Evolutionary conservation across 129 eudicot genomes (phyloP), one percentile per base, ranked within the genome.

Genomic region (Kitagawia praeruptora): DNA sequence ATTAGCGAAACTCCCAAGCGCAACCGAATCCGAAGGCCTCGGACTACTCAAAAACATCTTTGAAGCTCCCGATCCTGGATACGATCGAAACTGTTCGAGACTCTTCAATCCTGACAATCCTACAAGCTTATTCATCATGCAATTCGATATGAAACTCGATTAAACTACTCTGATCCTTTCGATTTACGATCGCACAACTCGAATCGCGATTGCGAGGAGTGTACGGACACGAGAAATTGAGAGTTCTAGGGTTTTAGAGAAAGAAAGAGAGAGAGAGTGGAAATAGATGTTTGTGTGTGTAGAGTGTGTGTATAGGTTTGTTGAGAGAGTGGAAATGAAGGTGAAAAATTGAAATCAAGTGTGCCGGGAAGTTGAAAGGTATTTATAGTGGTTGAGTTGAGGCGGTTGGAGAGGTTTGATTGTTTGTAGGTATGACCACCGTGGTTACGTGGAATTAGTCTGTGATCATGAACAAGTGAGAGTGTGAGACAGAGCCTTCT

Each of bases 1-100:
- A 85, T 85, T 89, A 46, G 93, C 91, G 80, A 92, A 92, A 82
- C 98, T 92, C 78, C 98, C 97, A 8, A 88, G 77, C 16, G 98
- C 80, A 88, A 80, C 4, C 15, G 90, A 87, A 73, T 86, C 85
- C 4, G 97, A n/a, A 61, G 69, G 69, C 69, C 69, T 61, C 34
- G 34, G 34, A 61, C 34, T n/a, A 61, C 11, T 61, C 15, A 92
- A 74, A 64, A 75, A 74, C 7, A 80, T 73, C 82, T 90, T 92
- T 14, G 85, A 76, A 75, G 85, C 70, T 84, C 84, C 88, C 12
- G 92, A 79, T 75, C 90, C 91, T 48, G 88, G 45, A 76, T 83
- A 75, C 16, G 97, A 87, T 81, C 83, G 90, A 77, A 86, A 87
- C 87, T 87, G 89, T 27, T 92, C 95, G 27, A 90, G 49, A 88